phyloP scores from a whole-genome alignment of 169 alveolate genomes.

The Cryptosporidium tyzzeri region DNA sequence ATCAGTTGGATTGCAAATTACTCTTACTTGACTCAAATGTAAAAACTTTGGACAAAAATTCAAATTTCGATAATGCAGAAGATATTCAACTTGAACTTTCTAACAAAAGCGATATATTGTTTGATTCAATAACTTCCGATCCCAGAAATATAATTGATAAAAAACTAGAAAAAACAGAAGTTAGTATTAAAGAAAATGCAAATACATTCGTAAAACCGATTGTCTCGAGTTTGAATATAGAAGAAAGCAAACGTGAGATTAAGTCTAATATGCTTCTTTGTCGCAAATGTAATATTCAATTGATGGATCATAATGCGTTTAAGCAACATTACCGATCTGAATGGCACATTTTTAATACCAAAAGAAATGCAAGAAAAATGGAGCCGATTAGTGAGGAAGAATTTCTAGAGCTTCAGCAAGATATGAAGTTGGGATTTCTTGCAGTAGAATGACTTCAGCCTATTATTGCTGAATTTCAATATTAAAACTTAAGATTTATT shows the following conservation, averaged over 20 bases:
- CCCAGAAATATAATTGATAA: neutral
- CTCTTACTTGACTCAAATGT: slow-evolving; percentile 43
- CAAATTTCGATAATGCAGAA: neutral
- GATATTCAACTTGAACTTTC: neutral
- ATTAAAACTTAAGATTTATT: neutral
- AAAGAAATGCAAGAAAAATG: slow-evolving; percentile 83
- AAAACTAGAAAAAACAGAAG: neutral
- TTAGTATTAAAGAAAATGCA: neutral
- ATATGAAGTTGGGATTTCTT: slow-evolving; percentile 65
- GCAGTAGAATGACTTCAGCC: slow-evolving; percentile 45
- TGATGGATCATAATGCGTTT: slow-evolving; percentile 78
- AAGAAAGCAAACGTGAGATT: neutral
- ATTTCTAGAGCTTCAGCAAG: slow-evolving; percentile 76
- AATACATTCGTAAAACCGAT: neutral
- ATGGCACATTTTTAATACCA: slow-evolving; percentile 85
- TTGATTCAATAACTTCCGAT: neutral
- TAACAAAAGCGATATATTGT: neutral
- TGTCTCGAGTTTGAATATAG: neutral
- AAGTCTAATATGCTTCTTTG: neutral
- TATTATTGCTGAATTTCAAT: neutral
- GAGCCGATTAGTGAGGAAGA: slow-evolving; percentile 85
- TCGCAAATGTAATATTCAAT: slow-evolving; percentile 78
- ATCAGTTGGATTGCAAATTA: slow-evolving; percentile 36
- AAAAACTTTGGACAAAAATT: neutral
- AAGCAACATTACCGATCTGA: slow-evolving; percentile 86